Base-by-base conservation (phyloP, 2,329 filamentous ascomycete genomes). In the Aureobasidium melanogenum region DNA sequence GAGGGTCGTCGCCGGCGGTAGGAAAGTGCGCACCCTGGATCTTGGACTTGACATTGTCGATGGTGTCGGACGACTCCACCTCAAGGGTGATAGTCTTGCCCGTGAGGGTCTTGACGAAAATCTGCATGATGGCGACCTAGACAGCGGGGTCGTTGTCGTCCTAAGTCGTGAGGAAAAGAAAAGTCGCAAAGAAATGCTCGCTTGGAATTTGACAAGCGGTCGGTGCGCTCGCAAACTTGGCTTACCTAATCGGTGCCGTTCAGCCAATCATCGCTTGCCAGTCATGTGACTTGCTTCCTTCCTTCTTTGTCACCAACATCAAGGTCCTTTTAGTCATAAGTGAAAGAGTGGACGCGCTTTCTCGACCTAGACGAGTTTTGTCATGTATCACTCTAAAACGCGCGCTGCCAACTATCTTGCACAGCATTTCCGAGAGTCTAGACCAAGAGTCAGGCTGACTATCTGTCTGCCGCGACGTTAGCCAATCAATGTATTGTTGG, bases 1-100 rank as follows among this genome's bases (percentile, higher is more conserved):
- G 50, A 15, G 47, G 43, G 52, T 43, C 17, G 68, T 36, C 26
- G 50, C 26, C n/a, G 15, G 28, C 28, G 39, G 30, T 17, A 1
- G n/a, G 10, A 12, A 14, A 15, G 32, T 36, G 30, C 79, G 60
- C 76, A 86, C 84, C 83, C 78, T 87, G 85, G 72, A 88, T 88
- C 87, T 99, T 97, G 84, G 89, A 91, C 88, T 97, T 97, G 84
- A 99, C 94, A 88, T 97, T 97, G 87, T 97, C 94, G 82, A 99
- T 97, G 76, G 93, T 97, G 82, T 99, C 94, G 76, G 88, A 93
- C 74, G 91, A 96, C 88, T 97, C 94, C 82, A 97, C 94, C 91
- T 99, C 94, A 74, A 99, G 92, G 88, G 94, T 97, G 88, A 97
- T 97, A 78, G 94, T 97, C 89, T 97, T 97, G 77, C 94, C 94